Percentiles rank a stretch among this genome's conserved stretches.
Evolutionary conservation across 176 grass and related monocot genomes (phyloP).

Genomic region (Dendrocalamus sinicus): DNA sequence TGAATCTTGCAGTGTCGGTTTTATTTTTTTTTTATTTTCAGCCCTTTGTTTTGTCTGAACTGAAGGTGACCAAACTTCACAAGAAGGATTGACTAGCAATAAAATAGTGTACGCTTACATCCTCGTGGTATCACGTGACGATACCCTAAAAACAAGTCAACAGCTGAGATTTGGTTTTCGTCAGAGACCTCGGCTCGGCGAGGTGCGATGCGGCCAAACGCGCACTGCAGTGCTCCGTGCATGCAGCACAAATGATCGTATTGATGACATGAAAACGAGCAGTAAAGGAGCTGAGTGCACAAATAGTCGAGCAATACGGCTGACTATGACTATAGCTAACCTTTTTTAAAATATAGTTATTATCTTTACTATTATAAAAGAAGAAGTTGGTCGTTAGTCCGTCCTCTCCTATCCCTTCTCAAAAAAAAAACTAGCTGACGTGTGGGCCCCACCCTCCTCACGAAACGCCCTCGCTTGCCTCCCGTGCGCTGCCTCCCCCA

Average conservation of each 20-base stretch:
- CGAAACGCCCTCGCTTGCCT: no score
- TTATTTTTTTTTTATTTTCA: not conserved
- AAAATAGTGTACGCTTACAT: not conserved
- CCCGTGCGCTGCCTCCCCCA: no score
- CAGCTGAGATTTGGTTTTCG: not conserved
- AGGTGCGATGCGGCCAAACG: not conserved
- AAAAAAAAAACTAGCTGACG: no score
- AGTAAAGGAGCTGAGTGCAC: no score
- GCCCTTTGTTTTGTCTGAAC: not conserved
- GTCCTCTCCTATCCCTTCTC: no score
- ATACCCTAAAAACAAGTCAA: not conserved
- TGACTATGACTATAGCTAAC: no score
- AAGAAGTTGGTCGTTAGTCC: no score
- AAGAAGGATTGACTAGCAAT: slow-evolving; percentile 32
- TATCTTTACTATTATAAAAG: no score
- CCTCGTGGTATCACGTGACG: slow-evolving; percentile 23
- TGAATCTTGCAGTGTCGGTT: slow-evolving; percentile 5
- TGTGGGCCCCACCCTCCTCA: no score
- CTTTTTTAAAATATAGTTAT: no score
- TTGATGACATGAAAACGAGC: no score
- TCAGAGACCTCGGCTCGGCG: not conserved
- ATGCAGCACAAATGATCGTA: not conserved
- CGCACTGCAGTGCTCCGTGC: not conserved
- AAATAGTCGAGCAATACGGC: no score
- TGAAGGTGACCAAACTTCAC: slow-evolving; percentile 32